Base-by-base conservation (phyloP, 1,139 yeast species). In the Candida sp. region DNA sequence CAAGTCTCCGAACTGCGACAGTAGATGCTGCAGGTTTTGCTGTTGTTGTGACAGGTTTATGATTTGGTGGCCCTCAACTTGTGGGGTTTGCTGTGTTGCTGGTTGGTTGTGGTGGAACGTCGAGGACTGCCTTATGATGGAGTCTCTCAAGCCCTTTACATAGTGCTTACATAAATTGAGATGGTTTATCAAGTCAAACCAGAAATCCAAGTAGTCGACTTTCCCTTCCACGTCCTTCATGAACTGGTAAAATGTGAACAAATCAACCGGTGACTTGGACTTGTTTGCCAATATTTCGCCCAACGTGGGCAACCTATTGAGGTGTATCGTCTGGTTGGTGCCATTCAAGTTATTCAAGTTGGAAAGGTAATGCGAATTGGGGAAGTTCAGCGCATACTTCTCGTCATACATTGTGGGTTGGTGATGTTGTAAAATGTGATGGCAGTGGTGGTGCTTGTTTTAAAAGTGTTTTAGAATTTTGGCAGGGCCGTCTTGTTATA, bases 181-280 rank as follows among this genome's bases (percentile, higher is more conserved):
- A 67, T 94, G 98, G 55, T 91, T 90, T 55, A 92, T 90, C 39
- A 91, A 85, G 62, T 94, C 99, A 48, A 94, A 88, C 96, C 96
- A 89, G 62, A 93, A 94, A 68, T 94, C 98, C 49, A 93, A 77
- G 63, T 90, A 93, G 64, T 94, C 97, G 23, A 90, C 91, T 30
- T 92, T 88, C 57, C 87, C 83, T 58, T 93, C 97, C 57, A 90
- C 90, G 64, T 92, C 96, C 51, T 93, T 83, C 88, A 94, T 88
- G 64, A 84, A 94, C 49, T 88, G 85, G 66, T 94, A 94, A 68
- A 93, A 94, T 3, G 96, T 86, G 88, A 93, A 90, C 48, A 94
- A 72, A 69, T 94, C 98, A 25, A 92, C 94, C 0, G 98, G 99
- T 0, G 93, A 70, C 57, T 84, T 80, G 1, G 98, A 88, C 58